Evolutionary conservation across 1,284 basidiomycete genomes (phyloP).

Genomic region (Pascua sp.): DNA sequence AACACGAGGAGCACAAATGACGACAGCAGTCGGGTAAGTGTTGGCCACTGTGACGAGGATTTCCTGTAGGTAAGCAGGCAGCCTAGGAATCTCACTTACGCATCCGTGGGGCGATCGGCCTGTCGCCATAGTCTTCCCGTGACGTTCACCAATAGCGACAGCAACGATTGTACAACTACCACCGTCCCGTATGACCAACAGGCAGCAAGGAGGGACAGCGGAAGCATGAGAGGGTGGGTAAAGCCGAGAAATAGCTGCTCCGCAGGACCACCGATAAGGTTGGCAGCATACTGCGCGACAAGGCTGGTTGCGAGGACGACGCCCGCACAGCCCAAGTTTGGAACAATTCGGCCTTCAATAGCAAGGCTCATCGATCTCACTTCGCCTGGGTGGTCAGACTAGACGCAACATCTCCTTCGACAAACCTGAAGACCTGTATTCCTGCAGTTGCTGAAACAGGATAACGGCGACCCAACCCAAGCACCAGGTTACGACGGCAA

Average conservation of each 20-base stretch:
- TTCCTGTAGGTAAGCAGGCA: no score
- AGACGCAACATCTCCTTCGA: no score
- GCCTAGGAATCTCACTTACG: no score
- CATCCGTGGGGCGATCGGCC: constrained; percentile 6
- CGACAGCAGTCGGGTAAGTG: no score
- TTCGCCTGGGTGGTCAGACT: no score
- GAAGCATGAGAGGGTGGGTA: constrained; percentile 4
- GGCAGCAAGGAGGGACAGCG: constrained; percentile 52
- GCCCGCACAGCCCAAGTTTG: no score
- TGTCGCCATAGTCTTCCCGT: background rate
- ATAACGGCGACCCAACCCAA: constrained; percentile 61
- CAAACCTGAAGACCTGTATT: background rate
- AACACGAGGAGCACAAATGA: constrained; percentile 57
- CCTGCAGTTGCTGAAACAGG: constrained; percentile 50
- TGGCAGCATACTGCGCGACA: background rate
- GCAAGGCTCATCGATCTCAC: no score
- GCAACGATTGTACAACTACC: background rate
- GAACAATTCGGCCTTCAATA: no score
- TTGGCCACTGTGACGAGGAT: no score
- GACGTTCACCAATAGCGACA: background rate
- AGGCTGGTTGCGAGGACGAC: no score
- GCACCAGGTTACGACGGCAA: constrained; percentile 65
- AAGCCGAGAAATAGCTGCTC: constrained; percentile 6
- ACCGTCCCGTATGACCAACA: constrained; percentile 42
- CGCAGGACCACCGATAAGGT: background rate